Base-by-base conservation (phyloP, 805 yeast species). In the Monosporozyma solicola region DNA sequence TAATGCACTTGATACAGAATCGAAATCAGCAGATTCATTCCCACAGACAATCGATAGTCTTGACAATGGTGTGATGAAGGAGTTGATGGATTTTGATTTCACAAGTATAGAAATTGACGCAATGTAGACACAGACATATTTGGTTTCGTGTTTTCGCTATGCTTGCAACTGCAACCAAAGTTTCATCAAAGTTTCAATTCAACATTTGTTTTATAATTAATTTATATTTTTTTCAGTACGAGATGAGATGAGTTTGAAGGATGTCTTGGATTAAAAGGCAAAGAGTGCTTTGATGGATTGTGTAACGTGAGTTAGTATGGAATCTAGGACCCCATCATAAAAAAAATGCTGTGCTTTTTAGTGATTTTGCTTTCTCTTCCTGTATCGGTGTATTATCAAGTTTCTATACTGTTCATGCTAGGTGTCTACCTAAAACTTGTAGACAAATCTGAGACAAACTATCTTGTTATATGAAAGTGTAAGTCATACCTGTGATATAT, bases 1-100 rank as follows among this genome's bases (percentile, higher is more conserved):
- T 5, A 94, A 72, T 0, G 97, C 84, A 52, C 85, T 77, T 1
- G 88, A 79, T 33, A 90, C 85, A 0, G 97, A 91, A 67, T 92
- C 99, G 71, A 94, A 72, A 67, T 92, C 90, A 54, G 94, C 91
- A 4, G 94, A 80, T 61, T 89, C 94, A 63, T 90, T 90, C 1
- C 97, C 97, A 0, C 61, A 61, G 6, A 63, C 66, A 15, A 64
- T 57, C 29, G 49, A 53, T 25, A 60, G 31, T 15, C 48, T 48
- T 6, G 41, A 27, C 2, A 41, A 16, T 5, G 47, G 20, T 5
- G 35, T 13, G 3, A 13, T 15, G 15, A 46, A 32, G 5, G 33
- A 46, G 16, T 39, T 39, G 11, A 46, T 31, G 1, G 44, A 31
- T 13, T n/a, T 24, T 7, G 33, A 7, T 20, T 51, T 55, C 16